phyloP scores from a whole-genome alignment of 2,329 filamentous ascomycete genomes.

The Diaporthe destruens region DNA sequence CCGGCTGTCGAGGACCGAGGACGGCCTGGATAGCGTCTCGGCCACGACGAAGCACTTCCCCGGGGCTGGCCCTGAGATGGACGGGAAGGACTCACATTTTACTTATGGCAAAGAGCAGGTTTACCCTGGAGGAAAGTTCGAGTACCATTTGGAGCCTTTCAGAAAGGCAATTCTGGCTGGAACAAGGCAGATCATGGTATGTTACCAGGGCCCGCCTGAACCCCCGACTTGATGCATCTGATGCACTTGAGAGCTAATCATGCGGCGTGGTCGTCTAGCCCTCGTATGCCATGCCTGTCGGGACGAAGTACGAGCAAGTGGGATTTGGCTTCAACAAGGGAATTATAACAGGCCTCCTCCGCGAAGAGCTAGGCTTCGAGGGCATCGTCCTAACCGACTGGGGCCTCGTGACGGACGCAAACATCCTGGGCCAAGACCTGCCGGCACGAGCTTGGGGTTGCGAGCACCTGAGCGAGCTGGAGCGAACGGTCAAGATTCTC shows the following conservation, averaged over 20 bases:
- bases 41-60: constrained; percentile 68
- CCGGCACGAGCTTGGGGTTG: constrained; percentile 64
- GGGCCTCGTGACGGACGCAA: constrained; percentile 62
- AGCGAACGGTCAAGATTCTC: constrained; percentile 58
- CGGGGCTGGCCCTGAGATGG: constrained; percentile 61
- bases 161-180: constrained; percentile 62
- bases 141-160: constrained; percentile 64
- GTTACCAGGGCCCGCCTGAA: background rate
- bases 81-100: constrained; percentile 67
- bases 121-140: constrained; percentile 64
- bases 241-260: background rate
- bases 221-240: background rate
- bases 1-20: constrained; percentile 21
- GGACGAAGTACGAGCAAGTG: constrained; percentile 59
- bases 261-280: constrained; percentile 19
- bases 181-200: constrained; percentile 62
- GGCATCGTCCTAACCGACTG: constrained; percentile 67
- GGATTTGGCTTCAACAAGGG: constrained; percentile 65
- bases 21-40: constrained; percentile 59
- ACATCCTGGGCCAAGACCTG: constrained; percentile 58
- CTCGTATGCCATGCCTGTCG: constrained; percentile 52
- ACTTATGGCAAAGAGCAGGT: constrained; percentile 63
- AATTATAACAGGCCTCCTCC: constrained; percentile 63
- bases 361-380: constrained; percentile 60
- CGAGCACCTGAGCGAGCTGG: constrained; percentile 57